These are phyloP conservation scores for Kockiozyma suomiensis DNA, from an alignment of 805 yeast species.

Conservation along the genomic window DNA sequence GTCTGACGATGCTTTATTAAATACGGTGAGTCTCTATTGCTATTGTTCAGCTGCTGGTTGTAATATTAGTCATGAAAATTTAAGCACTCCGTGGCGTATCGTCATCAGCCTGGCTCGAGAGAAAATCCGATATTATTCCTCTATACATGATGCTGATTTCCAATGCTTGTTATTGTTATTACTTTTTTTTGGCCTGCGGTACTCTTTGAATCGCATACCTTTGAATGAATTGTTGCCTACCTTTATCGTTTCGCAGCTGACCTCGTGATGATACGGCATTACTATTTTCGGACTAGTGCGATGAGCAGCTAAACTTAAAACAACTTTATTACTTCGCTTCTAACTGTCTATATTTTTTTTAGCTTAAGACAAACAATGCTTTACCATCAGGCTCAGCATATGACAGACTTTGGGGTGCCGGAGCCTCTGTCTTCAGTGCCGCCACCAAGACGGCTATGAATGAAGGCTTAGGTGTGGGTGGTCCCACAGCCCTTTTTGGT, in stretches of 20 bases:
- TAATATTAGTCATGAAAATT: too few relatives aligned
- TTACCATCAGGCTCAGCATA: not conserved
- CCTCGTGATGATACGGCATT: constrained; percentile 4
- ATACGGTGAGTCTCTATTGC: not conserved
- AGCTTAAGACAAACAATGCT: not conserved
- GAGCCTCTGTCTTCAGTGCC: not conserved
- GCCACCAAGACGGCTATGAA: constrained; percentile 2
- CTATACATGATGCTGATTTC: not conserved
- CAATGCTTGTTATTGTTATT: not conserved
- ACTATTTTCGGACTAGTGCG: constrained; percentile 3
- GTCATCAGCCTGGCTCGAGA: too few relatives aligned
- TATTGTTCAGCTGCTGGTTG: not conserved
- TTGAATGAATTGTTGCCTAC: too few relatives aligned
- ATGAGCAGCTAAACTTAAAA: not conserved
- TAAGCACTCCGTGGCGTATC: too few relatives aligned
- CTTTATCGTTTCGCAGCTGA: too few relatives aligned
- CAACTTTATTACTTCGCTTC: not conserved
- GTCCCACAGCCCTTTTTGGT: constrained; percentile 9
- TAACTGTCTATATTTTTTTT: too few relatives aligned
- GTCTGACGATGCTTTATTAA: not conserved
- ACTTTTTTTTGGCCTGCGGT: too few relatives aligned
- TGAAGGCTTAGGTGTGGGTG: not conserved
- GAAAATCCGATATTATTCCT: too few relatives aligned
- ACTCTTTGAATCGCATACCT: too few relatives aligned
- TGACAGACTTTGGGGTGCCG: constrained; percentile 1